Base-by-base conservation (phyloP, 2,329 filamentous ascomycete genomes). In the Elsinoe necatrix region DNA sequence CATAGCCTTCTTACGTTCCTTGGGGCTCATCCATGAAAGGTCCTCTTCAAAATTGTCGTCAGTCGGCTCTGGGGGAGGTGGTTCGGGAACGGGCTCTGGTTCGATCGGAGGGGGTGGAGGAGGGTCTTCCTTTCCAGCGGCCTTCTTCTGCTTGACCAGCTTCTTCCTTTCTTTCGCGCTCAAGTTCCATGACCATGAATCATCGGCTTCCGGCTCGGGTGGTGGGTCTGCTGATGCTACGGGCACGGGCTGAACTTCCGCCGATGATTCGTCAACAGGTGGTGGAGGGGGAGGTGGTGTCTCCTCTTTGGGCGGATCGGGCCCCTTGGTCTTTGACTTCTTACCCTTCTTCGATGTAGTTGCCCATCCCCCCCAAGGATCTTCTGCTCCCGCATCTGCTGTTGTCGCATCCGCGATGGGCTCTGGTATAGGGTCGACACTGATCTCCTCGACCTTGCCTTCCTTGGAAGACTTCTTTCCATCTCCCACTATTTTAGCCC, bases 121-220 rank as follows among this genome's bases (percentile, higher is more conserved):
- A 3, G 66, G 66, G 1, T 62, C 63, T 27, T 64, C 65, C 57
- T 72, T 70, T 39, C 64, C 64, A 35, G 65, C 68, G 48, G 60
- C 67, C 50, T 73, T 74, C 60, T 75, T 76, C 57, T 73, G 73
- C 66, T 80, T 79, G 65, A 77, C 77, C 29, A 65, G 59, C 60
- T 72, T 73, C 63, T 77, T 76, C 52, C 74, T 73, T 5, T 75
- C 61, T 54, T 61, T 63, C 16, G 59, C 60, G n/a, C 58, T 57
- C n/a, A 58, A 55, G 16, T 58, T 58, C 61, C 61, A 63, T 5
- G 62, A 61, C 14, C 51, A 58, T 14, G 57, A 48, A 11, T 71
- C 67, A 39, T 72, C 68, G 35, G 72, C 69, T 35, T 68, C 67
- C 57, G 70, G 63, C 20, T 62, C 63, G 7, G 66, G 66, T 3